Evolutionary conservation across 2,329 filamentous ascomycete genomes (phyloP).

Genomic region (Pyrenophora tritici-repentis): DNA sequence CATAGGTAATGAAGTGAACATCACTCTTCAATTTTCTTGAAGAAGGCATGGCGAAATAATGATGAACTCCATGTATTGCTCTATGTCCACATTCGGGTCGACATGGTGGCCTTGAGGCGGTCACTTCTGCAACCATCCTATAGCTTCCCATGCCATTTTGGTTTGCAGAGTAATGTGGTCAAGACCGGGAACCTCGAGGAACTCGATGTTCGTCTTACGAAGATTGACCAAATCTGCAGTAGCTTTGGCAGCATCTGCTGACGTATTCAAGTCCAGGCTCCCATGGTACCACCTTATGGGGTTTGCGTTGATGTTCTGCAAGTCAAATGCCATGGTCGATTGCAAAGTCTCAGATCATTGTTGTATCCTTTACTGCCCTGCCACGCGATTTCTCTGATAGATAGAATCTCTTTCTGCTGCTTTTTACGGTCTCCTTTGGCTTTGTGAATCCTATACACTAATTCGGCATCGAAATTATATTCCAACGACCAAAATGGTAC

Average conservation of each 20-base stretch:
- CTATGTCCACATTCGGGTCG: neutral
- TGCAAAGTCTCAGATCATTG: neutral
- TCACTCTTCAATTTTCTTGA: no score
- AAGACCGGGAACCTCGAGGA: neutral
- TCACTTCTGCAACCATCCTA: neutral
- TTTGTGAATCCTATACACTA: neutral
- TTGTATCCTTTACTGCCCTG: neutral
- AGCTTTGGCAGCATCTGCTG: neutral
- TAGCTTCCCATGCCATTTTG: neutral
- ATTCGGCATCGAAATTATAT: neutral
- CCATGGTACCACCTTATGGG: conserved; percentile 2
- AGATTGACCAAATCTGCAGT: neutral
- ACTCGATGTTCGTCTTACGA: neutral
- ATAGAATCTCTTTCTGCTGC: neutral
- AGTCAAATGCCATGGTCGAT: neutral
- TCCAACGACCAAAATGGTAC: neutral
- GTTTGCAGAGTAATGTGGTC: neutral
- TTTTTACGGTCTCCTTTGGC: neutral
- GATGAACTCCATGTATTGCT: neutral
- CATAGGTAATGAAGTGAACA: no score
- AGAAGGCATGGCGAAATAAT: neutral
- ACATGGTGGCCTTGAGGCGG: neutral
- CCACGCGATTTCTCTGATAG: neutral
- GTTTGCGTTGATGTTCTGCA: neutral
- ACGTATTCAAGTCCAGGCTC: neutral